Conservation (phyloP, 2,329 filamentous ascomycete genomes). For the Ilyonectria sp. region DNA sequence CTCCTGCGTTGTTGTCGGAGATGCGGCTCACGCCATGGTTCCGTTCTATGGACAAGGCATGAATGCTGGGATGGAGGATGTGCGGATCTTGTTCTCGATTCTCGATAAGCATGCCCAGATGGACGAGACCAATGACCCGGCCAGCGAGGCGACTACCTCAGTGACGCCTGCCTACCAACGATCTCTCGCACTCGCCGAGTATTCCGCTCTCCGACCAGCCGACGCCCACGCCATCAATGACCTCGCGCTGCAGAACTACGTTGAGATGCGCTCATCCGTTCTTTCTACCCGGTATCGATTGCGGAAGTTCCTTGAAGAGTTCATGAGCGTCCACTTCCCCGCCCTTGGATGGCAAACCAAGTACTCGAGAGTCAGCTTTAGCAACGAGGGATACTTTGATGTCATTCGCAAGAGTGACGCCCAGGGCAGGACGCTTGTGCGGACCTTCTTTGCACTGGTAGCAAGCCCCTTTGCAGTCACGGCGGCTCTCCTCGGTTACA, state of each 20-base stretch:
- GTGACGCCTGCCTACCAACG: conserved; percentile 69
- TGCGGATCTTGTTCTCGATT: conserved; percentile 86
- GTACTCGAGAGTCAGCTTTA: conserved; percentile 93
- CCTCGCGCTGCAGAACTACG: conserved; percentile 90
- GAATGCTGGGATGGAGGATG: conserved; percentile 96
- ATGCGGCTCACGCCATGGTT: conserved; percentile 97
- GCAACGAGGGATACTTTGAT: conserved; percentile 91
- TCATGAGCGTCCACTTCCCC: conserved; percentile 82
- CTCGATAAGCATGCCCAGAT: conserved; percentile 77
- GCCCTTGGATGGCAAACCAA: conserved; percentile 90
- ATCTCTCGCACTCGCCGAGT: conserved; percentile 78
- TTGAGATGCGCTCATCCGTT: conserved; percentile 93
- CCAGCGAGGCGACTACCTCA: conserved; percentile 52
- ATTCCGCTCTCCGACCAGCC: conserved; percentile 79
- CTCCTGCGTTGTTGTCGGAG: conserved; percentile 88
- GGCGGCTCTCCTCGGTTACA: conserved; percentile 46
- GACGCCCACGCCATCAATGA: conserved; percentile 95
- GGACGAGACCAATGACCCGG: conserved; percentile 61
- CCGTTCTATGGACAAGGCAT: conserved; percentile 99
- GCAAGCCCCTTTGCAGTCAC: conserved; percentile 51
- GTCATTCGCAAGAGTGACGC: conserved; percentile 79
- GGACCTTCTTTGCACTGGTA: conserved; percentile 57
- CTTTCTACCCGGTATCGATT: conserved; percentile 82
- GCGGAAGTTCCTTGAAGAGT: conserved; percentile 90
- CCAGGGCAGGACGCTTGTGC: conserved; percentile 75